phyloP scores from a whole-genome alignment of 306 rosid genomes.

The Castanea crenata region DNA sequence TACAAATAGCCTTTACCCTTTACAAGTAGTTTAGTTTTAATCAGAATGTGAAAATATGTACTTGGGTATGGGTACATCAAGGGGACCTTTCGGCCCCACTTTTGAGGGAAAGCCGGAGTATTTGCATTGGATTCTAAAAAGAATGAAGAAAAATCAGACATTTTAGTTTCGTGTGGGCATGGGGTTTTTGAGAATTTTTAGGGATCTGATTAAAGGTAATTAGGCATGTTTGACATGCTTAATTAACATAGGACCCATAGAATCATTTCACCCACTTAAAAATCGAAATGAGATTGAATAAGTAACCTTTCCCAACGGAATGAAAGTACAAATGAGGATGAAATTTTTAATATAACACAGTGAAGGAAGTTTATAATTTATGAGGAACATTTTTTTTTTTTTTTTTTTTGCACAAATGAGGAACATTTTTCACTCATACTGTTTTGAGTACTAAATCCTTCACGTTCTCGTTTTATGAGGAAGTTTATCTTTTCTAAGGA shows the following conservation, averaged over 20 bases:
- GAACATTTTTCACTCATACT: background rate
- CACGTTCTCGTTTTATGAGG: no score
- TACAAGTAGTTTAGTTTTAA: background rate
- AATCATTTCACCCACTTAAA: conserved; percentile 49
- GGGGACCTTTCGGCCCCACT: conserved; percentile 55
- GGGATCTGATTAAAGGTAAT: conserved; percentile 37
- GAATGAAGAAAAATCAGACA: background rate
- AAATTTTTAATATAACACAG: no score
- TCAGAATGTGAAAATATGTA: conserved; percentile 8
- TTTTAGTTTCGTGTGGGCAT: background rate
- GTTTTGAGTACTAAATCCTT: no score
- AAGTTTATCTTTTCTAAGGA: no score
- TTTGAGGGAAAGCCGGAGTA: conserved; percentile 39
- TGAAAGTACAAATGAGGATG: background rate
- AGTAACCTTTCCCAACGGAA: background rate
- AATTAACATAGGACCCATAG: conserved; percentile 21
- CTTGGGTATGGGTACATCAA: background rate
- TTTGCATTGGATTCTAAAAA: conserved; percentile 51
- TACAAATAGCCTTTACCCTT: background rate
- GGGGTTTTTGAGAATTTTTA: conserved; percentile 22
- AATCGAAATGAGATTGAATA: background rate
- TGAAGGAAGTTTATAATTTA: background rate
- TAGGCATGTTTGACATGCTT: conserved; percentile 16
- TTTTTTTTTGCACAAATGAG: no score
- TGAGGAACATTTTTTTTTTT: background rate